Evolutionary conservation across 1,284 basidiomycete species (phyloP), one percentile per base, ranked within the genome.

Genomic region (Mycosarcoma maydis): DNA sequence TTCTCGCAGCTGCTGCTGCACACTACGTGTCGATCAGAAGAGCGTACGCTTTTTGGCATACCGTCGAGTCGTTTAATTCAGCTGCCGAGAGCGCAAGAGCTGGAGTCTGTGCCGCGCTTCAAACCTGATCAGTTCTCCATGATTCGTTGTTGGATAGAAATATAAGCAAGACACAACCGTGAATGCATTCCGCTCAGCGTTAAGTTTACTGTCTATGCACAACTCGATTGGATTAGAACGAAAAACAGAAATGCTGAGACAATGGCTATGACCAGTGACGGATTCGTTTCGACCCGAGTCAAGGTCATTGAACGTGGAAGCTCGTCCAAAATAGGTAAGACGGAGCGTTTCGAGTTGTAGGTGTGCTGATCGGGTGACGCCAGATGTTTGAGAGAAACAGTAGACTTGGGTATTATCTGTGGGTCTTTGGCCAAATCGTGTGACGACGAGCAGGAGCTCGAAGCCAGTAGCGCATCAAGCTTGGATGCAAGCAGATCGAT

Each of bases 1-100:
- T 94, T 23, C 85, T 94, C 40, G 81, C 88, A 22, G 93, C 91
- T 2, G 91, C 90, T 11, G 84, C 90, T 61, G 85, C 88, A 32
- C 91, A 93, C 80, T 93, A 91, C 83, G 39, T 78, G 10, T 58
- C 55, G 1, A 44, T 81, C 14, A 52, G 78, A 8, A 56, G 71
- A 8, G 71, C 72, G 10, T 80, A 80, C 36, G 59, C 61, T 4
- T 80, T 80, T 27, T 80, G 78, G 80, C 78, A 80, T 56, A 73
- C 77, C 3, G 71, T 80, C 17, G 75, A 78, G 45, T 29, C 54
- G 13, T 2, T 66, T 2, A 37, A 47, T 1, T n/a, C 33, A 34
- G 16, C 48, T 0, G 26, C 19, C 2, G 73, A 62, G 0, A 45
- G 13, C 1, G 62, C 62, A 0, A 59, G 43, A 16, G 48, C 37